Base-by-base conservation (phyloP, 306 rosid genomes). In the Medicago truncatula region DNA sequence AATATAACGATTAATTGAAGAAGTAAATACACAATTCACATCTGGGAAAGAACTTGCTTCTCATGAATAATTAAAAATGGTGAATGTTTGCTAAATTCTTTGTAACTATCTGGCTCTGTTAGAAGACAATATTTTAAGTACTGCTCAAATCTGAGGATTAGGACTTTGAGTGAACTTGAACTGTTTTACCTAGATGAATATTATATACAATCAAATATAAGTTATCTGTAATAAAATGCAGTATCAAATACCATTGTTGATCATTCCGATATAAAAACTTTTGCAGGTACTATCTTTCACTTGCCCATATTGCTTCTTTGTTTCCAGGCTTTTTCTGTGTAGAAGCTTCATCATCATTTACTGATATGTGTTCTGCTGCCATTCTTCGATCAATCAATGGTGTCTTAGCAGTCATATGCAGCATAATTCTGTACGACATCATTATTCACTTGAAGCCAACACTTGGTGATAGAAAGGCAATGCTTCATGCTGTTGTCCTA, bases 261-360 rank as follows among this genome's bases (percentile, higher is more conserved):
- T 78, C 61, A 76, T 71, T 77, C 63, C 76, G 36, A 74, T 71
- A 18, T 71, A 43, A 79, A 62, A 72, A 71, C 70, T 85, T 78
- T 72, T 89, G 91, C 91, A 96, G 98, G 98, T 96, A 92, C 87
- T 89, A 81, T 90, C 90, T 96, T 90, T 96, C 98, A 75, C 92
- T 92, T 54, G 98, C 88, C 85, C 90, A 96, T 83, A 85, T 85
- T 87, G 92, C 96, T 82, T 96, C 82, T 87, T 80, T 92, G 96
- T 89, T 92, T 89, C 97, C 92, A 81, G 96, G 88, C 79, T 75
- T 83, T 81, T 81, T 58, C 15, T 58, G 43, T 16, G 43, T 81
- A 44, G 71, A 71, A 74, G 84, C 82, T 53, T 87, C 79, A 71
- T 65, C 87, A 39, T 86, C 96, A 20, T 84, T 92, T 77, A 77